phyloP scores from a whole-genome alignment of 345 rosid genomes.

The Salix suchowensis region DNA sequence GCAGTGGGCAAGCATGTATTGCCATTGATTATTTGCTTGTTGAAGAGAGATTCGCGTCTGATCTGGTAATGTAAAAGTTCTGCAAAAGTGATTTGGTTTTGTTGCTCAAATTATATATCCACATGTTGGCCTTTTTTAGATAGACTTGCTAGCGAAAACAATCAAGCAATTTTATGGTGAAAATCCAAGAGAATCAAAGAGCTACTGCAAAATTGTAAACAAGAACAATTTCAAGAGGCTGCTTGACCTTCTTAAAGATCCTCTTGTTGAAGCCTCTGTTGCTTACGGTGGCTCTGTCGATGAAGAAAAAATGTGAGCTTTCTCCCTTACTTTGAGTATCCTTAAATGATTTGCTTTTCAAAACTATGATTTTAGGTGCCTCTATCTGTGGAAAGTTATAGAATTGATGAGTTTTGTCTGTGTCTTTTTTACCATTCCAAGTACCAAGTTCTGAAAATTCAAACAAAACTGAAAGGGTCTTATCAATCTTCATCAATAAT shows the following conservation, averaged over 20 bases:
- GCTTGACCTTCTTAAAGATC: conserved; percentile 49
- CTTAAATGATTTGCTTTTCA: background rate
- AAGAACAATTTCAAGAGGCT: conserved; percentile 53
- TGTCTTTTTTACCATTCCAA: too few relatives aligned
- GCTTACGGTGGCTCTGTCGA: conserved; percentile 65
- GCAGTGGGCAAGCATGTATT: conserved; percentile 82
- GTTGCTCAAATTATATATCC: background rate
- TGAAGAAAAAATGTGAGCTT: conserved; percentile 54
- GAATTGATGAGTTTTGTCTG: background rate
- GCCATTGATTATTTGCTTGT: conserved; percentile 64
- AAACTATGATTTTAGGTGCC: background rate
- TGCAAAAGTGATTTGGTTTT: background rate
- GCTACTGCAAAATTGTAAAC: conserved; percentile 51
- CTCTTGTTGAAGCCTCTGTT: conserved; percentile 50
- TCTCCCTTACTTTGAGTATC: background rate
- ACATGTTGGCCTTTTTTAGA: conserved; percentile 37
- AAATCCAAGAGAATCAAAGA: conserved; percentile 42
- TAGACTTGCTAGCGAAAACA: conserved; percentile 44
- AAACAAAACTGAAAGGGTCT: background rate
- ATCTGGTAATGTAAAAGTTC: conserved; percentile 39
- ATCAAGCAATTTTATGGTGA: conserved; percentile 60
- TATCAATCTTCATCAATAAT: background rate
- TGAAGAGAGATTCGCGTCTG: conserved; percentile 46
- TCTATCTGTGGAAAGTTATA: background rate
- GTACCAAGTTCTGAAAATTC: background rate